Base-by-base conservation (phyloP, 805 yeast species). In the Candida pseudoglaebosa region DNA sequence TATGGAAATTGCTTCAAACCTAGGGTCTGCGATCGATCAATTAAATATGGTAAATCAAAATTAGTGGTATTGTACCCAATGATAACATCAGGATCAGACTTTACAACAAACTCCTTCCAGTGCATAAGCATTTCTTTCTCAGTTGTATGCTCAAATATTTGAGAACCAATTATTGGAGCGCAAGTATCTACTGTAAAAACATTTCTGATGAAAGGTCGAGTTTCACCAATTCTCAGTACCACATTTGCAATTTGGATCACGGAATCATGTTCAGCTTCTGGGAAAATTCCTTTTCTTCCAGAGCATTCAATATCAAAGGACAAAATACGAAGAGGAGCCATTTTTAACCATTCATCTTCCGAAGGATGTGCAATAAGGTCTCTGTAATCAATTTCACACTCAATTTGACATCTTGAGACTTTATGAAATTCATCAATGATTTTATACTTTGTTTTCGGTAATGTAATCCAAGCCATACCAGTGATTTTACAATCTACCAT, bases 241-340 rank as follows among this genome's bases (percentile, higher is more conserved):
- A 93, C 96, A 54, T 88, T 91, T 4, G 99, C 99, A 46, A 93
- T 95, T 62, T 95, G 99, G 55, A 93, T 93, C 7, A 93, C 96
- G 0, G 96, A 84, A 65, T 93, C 99, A 34, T 78, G 75, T 44
- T 84, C 84, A 1, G 99, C 83, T 55, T 93, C 99, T 1, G 99
- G 99, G 59, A 93, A 93, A 9, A 93, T 76, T 38, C 99, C 99
- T 47, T 87, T 84, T 62, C 99, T 78, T 32, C 99, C 99, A 3
- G 99, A 93, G 74, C 99, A 93, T 62, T 93, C 99, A 44, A 93
- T 93, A 71, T 93, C 99, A 59, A 93, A 91, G 8, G 97, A 89
- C 48, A 93, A 68, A 35, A 93, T 81, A 53, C 99, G 82, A 43
- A 93, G 70, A 0, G 99, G 99, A 1, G 99, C 98, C 66, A 85